Evolutionary conservation across 441 rosid species (phyloP), one percentile per base, ranked within the genome.

Genomic region (Erodium moschatum): DNA sequence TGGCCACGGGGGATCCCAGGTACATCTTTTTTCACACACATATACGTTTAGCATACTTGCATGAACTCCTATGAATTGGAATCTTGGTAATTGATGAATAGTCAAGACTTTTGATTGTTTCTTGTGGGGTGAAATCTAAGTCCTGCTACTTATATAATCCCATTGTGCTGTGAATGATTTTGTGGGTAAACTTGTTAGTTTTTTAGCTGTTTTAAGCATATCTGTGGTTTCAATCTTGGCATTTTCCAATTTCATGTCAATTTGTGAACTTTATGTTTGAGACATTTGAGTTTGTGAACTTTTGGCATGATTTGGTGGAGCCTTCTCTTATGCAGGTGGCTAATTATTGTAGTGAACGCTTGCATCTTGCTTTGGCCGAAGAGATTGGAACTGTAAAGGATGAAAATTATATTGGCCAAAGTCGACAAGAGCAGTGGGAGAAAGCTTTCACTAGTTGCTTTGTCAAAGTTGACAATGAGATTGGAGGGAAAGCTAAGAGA

Each of bases 1-100:
- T 85, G 98, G 98, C 69, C 98, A 92, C 70, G 98, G 98, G 75
- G 97, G 98, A 44, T 76, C 81, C 8, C 98, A 92, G 96, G 97
- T 89, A 48, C 62, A 52, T 60, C 24, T 11, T 52, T 64, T 9
- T 58, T 68, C 19, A 19, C 9, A 58, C 20, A 19, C 64, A 40
- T 40, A 40, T 29, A 29, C 31, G 3, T 29, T 29, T 40, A 40
- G 12, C 46, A 40, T 40, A 40, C 46, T 8, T 40, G 46, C 46
- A 40, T 40, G 46, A 40, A 12, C 46, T 40, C 46, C 46, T 40
- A 19, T 19, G 46, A 40, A 40, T 5, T 38, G 1, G 31, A 29
- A 29, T 29, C 31, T 29, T 29, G 31, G 31, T 29, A 29, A 29
- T 29, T 29, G 31, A 29, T 29, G 31, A 3, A 29, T 29, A 29